A percentile compares a stretch with the other conserved stretches of the same genome.
Evolutionary conservation across 352 stramenopile species (phyloP).

Genomic region (Phytophthora citrophthora): DNA sequence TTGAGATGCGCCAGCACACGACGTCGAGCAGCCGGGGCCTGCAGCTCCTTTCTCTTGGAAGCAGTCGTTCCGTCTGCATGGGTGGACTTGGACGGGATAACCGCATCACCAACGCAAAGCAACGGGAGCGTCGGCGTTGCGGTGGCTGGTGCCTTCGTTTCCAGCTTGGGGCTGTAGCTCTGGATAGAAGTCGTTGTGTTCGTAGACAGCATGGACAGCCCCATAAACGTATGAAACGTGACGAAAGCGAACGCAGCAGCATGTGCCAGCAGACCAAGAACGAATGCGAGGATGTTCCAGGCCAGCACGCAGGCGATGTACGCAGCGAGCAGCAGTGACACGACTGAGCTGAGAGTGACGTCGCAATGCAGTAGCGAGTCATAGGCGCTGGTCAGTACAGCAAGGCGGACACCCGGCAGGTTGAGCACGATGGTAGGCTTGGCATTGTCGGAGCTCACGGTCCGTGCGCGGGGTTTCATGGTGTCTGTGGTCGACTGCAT

Average conservation of each 20-base stretch:
- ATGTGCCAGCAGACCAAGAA: conserved; percentile 36
- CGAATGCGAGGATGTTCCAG: conserved; percentile 35
- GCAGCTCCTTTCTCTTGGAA: conserved; percentile 39
- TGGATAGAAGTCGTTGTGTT: conserved; percentile 7
- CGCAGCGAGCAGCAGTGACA: conserved; percentile 34
- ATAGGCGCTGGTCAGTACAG: conserved; percentile 41
- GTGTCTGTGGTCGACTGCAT: conserved; percentile 24
- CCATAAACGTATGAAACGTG: conserved; percentile 60
- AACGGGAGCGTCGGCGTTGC: conserved; percentile 32
- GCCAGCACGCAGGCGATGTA: conserved; percentile 39
- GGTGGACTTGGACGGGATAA: conserved; percentile 23
- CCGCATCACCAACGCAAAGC: conserved; percentile 30
- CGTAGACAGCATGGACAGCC: conserved; percentile 46
- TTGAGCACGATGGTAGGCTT: conserved; percentile 65
- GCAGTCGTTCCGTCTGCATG: conserved; percentile 29
- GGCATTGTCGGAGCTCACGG: conserved; percentile 29
- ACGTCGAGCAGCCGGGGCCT: conserved; percentile 47
- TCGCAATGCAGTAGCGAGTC: conserved; percentile 37
- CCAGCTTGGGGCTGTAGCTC: neutral
- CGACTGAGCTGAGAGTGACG: conserved; percentile 32
- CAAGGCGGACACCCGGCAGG: conserved; percentile 63
- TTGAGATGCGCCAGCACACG: conserved; percentile 55
- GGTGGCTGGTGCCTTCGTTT: neutral
- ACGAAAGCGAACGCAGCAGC: conserved; percentile 46
- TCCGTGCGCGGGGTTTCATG: conserved; percentile 23